Evolutionary conservation across 441 rosid species (phyloP).

Genomic region (Gossypium davidsonii): DNA sequence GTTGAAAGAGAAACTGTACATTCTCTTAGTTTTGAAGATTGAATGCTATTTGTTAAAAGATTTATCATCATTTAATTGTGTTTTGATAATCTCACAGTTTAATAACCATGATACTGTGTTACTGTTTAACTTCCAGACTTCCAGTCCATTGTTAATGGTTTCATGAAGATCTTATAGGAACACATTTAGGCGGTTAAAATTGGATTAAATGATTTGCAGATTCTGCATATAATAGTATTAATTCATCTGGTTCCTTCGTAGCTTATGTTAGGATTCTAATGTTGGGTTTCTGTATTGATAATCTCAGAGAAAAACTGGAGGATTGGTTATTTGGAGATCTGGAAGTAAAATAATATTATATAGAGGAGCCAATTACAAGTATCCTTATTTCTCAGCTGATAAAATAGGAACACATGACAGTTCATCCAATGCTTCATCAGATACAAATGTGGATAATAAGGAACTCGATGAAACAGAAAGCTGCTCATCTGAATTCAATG

Average conservation of each 20-base stretch:
- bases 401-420: slow-evolving; percentile 12
- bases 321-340: slow-evolving; percentile 89
- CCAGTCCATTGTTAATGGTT: neutral
- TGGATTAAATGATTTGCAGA: neutral
- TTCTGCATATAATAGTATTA: slow-evolving; percentile 1
- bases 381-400: slow-evolving; percentile 71
- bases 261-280: slow-evolving; percentile 14
- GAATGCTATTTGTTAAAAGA: neutral
- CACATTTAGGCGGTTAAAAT: neutral
- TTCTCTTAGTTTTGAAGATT: neutral
- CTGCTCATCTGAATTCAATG: slow-evolving; percentile 17
- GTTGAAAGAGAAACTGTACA: neutral
- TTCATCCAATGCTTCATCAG: slow-evolving; percentile 26
- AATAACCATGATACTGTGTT: neutral
- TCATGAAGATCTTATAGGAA: slow-evolving; percentile 2
- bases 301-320: slow-evolving; percentile 87
- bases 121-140: neutral
- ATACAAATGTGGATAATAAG: slow-evolving; percentile 17
- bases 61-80: neutral
- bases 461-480: slow-evolving; percentile 26
- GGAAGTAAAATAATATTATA: slow-evolving; percentile 81
- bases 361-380: slow-evolving; percentile 73
- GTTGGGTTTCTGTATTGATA: slow-evolving; percentile 15
- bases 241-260: neutral
- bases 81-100: neutral